Conservation (phyloP, 1,139 yeast genomes). For the Taphrina sp. region DNA sequence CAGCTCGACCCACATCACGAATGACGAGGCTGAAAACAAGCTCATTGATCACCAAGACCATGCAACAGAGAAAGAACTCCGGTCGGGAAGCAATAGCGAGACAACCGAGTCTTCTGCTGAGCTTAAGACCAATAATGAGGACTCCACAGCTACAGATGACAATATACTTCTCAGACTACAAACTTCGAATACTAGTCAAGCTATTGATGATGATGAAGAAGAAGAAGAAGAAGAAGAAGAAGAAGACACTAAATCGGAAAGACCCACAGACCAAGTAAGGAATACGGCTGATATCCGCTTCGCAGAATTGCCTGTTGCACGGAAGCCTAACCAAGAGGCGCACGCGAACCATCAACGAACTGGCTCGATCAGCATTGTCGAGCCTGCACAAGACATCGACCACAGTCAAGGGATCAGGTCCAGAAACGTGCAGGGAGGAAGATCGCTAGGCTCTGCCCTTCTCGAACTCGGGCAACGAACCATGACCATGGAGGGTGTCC, state of each 20-base stretch:
- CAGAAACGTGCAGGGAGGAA: slow-evolving; percentile 1
- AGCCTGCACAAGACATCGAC: not conserved
- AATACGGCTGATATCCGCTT: slow-evolving; percentile 45
- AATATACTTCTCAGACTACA: no score
- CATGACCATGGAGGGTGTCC: slow-evolving; percentile 50
- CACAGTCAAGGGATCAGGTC: not conserved
- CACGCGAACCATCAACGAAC: not conserved
- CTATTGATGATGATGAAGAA: slow-evolving; percentile 8
- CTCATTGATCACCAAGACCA: not conserved
- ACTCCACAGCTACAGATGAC: no score
- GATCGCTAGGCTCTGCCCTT: slow-evolving; percentile 11
- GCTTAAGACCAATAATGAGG: no score
- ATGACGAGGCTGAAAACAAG: not conserved
- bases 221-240: not conserved
- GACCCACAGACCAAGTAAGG: no score
- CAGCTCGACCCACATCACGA: not conserved
- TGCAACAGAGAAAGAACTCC: no score
- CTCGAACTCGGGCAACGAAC: slow-evolving; percentile 49
- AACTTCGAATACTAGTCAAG: slow-evolving; percentile 9
- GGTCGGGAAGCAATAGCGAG: no score
- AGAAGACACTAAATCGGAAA: not conserved
- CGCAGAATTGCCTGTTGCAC: slow-evolving; percentile 51
- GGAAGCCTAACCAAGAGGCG: slow-evolving; percentile 29
- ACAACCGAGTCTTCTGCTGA: no score
- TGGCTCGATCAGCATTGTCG: not conserved